Evolutionary conservation across 2,329 filamentous ascomycete genomes (phyloP), one percentile per base, ranked within the genome.

Genomic region (Dactylonectria estremocensis): DNA sequence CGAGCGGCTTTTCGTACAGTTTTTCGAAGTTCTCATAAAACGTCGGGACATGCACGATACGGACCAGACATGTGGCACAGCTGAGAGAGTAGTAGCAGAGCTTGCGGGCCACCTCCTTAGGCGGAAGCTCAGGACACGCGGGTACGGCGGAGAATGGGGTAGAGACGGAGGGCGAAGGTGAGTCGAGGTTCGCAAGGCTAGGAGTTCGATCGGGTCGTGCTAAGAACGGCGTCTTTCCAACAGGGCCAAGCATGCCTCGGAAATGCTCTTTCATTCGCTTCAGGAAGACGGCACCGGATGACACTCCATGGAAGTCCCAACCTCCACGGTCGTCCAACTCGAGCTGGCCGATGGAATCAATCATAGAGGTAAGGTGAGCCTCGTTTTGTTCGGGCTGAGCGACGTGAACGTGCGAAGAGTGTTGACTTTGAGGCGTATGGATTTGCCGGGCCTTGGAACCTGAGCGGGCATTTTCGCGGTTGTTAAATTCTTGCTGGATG

Each of bases 281-380:
- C 74, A 98, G 88, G 79, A 98, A 99, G 69, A 95, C 94, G 49
- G 95, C 88, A 3, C 95, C 95, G 0, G 96, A 98, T 0, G 95
- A 98, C 70, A 93, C 93, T 54, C 96, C 96, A 77, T 97, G 94
- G 76, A 97, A 99, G 80, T 98, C 95, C 91, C 95, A 97, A 74
- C 96, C 91, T 48, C 95, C 95, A 74, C 91, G 90, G 73, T 98
- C 95, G 75, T 97, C 95, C 37, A 98, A 87, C 76, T 98, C 95
- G 18, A 99, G 87, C 78, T 95, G 93, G 40, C 95, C 96, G 3
- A 95, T 94, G 48, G 93, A 93, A 77, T 95, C 93, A 65, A 98
- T 95, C 95, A 99, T 98, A 31, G 95, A 97, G 77, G 95, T 91
- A 28, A 99, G 85, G 71, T 95, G 89, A 11, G 89, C 90, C 72